Percentiles rank a stretch among this genome's conserved stretches.
Conservation (phyloP, 2,329 filamentous ascomycete genomes). For the Xylariaceae sp. region DNA sequence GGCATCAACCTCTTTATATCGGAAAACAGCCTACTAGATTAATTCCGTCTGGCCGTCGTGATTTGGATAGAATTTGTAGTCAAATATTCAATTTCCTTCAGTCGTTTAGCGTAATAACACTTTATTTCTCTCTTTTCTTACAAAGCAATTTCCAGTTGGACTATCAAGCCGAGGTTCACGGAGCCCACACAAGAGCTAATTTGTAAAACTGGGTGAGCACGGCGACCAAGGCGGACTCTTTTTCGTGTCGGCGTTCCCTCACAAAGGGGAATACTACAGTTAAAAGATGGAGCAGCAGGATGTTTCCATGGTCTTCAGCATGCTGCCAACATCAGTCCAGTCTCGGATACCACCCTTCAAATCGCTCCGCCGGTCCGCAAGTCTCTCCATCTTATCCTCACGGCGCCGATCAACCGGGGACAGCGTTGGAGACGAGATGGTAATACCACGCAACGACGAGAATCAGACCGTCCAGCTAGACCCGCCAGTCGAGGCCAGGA, state of each 20-base stretch:
- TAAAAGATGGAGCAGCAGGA: constrained; percentile 39
- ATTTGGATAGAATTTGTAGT: no score
- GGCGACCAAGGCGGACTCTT: not conserved
- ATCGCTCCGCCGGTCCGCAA: constrained; percentile 52
- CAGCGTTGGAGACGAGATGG: constrained; percentile 19
- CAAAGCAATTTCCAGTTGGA: no score
- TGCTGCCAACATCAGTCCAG: constrained; percentile 60
- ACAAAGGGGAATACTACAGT: constrained; percentile 3
- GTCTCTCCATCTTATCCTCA: constrained; percentile 41
- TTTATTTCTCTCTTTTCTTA: no score
- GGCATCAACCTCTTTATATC: no score
- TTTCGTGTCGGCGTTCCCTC: not conserved
- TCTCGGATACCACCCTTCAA: constrained; percentile 57
- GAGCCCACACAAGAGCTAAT: no score
- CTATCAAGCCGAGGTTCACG: no score
- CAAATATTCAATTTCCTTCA: no score
- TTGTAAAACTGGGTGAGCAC: not conserved
- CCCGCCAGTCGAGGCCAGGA: not conserved
- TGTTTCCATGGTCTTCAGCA: constrained; percentile 55
- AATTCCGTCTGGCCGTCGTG: no score
- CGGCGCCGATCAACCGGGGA: constrained; percentile 17
- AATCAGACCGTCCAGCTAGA: constrained; percentile 10
- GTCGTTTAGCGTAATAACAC: no score
- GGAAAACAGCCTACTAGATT: no score
- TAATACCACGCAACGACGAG: constrained; percentile 22